Percentiles rank a stretch among this genome's conserved stretches.
Conservation (phyloP, 176 grass and related monocot species). For the Hsuehochloa calcarea region DNA sequence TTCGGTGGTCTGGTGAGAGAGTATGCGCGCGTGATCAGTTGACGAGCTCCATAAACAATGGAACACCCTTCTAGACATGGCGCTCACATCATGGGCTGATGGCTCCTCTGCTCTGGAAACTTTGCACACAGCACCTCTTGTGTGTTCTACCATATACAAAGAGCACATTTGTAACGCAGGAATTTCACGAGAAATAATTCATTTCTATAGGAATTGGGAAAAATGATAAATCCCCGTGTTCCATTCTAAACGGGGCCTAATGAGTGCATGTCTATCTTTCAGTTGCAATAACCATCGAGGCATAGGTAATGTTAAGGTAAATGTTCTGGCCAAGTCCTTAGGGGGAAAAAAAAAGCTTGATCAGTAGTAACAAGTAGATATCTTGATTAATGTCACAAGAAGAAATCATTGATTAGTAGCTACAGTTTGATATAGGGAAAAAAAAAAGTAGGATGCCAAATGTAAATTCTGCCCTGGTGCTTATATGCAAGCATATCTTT, state of each 20-base stretch:
- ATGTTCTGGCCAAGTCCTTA: neutral
- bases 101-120: neutral
- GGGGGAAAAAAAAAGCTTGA: neutral
- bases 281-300: neutral
- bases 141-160: neutral
- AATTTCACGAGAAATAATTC: neutral
- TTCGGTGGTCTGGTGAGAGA: conserved; percentile 30
- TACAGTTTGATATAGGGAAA: neutral
- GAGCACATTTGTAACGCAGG: neutral
- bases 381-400: neutral
- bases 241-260: neutral
- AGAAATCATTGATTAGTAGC: neutral
- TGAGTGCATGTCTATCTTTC: neutral
- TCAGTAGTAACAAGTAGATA: neutral
- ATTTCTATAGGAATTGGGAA: neutral
- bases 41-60: conserved; percentile 39
- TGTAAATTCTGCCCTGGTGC: conserved; percentile 14
- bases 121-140: neutral
- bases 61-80: conserved; percentile 43
- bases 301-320: neutral
- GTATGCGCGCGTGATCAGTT: conserved; percentile 2
- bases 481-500: neutral
- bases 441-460: conserved; percentile 1
- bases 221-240: neutral
- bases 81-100: neutral